Conservation (phyloP, 176 grass and related monocot species). For the Rhipidocladum racemiflorum region DNA sequence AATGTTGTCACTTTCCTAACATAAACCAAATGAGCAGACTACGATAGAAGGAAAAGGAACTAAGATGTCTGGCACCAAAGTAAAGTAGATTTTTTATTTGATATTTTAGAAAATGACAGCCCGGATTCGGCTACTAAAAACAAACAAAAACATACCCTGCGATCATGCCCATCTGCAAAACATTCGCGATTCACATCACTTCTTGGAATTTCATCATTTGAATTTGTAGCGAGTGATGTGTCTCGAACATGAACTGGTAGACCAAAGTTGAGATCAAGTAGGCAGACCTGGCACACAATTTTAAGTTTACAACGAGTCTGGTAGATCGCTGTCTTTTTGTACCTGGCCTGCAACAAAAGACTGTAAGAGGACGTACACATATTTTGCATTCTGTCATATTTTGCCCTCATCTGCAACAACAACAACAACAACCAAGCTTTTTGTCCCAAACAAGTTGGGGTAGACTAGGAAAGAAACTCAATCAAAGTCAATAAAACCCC, state of each 20-base stretch:
- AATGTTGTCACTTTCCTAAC: not conserved
- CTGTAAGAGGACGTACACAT: conserved; percentile 77
- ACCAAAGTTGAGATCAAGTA: conserved; percentile 82
- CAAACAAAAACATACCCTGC: conserved; percentile 49
- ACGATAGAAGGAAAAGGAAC: not conserved
- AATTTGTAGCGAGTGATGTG: conserved; percentile 70
- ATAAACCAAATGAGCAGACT: not conserved
- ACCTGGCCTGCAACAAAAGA: conserved; percentile 97
- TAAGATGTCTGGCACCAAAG: not conserved
- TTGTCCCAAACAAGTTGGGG: too few species aligned
- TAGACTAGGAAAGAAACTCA: too few species aligned
- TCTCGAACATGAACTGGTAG: conserved; percentile 83
- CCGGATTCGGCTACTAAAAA: not conserved
- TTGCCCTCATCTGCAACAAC: conserved; percentile 67
- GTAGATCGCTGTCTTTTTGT: conserved; percentile 97
- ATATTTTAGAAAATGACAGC: not conserved
- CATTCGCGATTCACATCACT: conserved; percentile 82
- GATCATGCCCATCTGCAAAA: conserved; percentile 91
- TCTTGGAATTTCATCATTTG: conserved; percentile 81
- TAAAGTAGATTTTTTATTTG: not conserved
- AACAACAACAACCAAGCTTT: too few species aligned
- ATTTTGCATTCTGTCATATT: conserved; percentile 94
- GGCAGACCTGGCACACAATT: conserved; percentile 89
- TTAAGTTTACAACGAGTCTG: conserved; percentile 91
- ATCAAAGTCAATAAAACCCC: too few species aligned